Evolutionary conservation across 441 rosid species (phyloP).

Genomic region (Capsella rubella): DNA sequence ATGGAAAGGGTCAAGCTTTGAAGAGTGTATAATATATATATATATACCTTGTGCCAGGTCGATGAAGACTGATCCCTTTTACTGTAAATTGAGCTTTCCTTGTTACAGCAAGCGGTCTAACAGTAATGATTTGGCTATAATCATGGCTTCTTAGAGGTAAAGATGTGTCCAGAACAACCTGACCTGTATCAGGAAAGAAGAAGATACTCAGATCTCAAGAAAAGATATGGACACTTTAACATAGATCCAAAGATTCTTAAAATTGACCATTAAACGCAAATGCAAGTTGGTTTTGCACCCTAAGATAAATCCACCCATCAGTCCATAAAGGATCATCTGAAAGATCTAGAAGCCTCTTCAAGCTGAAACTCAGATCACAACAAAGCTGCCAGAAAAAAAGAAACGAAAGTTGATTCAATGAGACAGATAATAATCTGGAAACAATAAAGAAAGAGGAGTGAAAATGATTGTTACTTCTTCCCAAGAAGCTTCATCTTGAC

Average conservation of each 20-base stretch:
- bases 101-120: constrained; percentile 81
- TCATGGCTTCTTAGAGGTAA: constrained; percentile 65
- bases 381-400: constrained; percentile 59
- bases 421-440: not conserved
- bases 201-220: not conserved
- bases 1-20: not conserved
- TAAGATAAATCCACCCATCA: constrained; percentile 81
- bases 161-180: constrained; percentile 73
- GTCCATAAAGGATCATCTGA: constrained; percentile 86
- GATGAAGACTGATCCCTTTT: constrained; percentile 77
- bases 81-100: constrained; percentile 67
- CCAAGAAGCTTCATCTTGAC: constrained; percentile 87
- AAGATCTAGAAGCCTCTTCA: constrained; percentile 79
- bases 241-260: not conserved
- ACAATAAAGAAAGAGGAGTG: constrained; percentile 1
- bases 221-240: not conserved
- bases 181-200: constrained; percentile 58
- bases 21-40: not conserved
- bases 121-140: constrained; percentile 63
- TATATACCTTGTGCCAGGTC: constrained; percentile 72
- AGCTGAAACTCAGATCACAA: constrained; percentile 70
- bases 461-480: constrained; percentile 70
- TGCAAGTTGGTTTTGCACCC: constrained; percentile 84
- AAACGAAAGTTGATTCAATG: constrained; percentile 1
- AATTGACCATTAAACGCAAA: constrained; percentile 74